Base-by-base conservation (phyloP, 2,329 filamentous ascomycete species). In the Fulvia fulva region DNA sequence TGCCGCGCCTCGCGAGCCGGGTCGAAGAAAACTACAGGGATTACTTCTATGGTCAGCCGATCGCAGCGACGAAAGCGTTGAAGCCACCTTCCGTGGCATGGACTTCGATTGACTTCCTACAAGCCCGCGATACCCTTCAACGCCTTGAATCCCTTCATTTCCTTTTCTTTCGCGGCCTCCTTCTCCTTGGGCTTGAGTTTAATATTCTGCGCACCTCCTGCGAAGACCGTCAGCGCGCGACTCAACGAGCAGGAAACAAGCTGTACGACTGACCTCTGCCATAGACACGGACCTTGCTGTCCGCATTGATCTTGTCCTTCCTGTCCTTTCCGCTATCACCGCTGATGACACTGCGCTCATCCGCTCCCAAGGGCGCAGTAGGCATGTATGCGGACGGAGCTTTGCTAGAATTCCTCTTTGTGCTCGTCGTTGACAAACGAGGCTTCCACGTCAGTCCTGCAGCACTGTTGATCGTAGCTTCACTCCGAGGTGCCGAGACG, bases 141-240 rank as follows among this genome's bases (percentile, higher is more conserved):
- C 6, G 57, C 57, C 28, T 64, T 64, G 14, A 64, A 61, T 1
- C 62, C 60, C 46, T 59, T 59, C 25, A 52, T 46, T 5, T 55
- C 58, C n/a, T 60, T 54, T 32, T 54, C 30, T n/a, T 55, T 55
- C 1, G 55, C 25, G 9, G 25, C 43, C 26, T 65, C 64, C 51
- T 70, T 73, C 16, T 76, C 72, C 54, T 73, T 77, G 16, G 77
- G 71, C 63, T 79, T 78, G 55, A 78, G 76, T 61, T 80, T 81
- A 59, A 79, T 77, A 65, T 83, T 81, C 66, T 83, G 82, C 41
- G 78, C 79, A 47, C 79, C 79, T 63, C 77, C 77, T 80, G 25
- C 47, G 3, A 3, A 12, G 8, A 32, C 32, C 47, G 26, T 50
- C 47, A 50, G 47, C 26, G 26, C 25, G 8, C 25, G 22, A 16